Evolutionary conservation across 345 rosid genomes (phyloP), one percentile per base, ranked within the genome.

Genomic region (Boechera retrofracta): DNA sequence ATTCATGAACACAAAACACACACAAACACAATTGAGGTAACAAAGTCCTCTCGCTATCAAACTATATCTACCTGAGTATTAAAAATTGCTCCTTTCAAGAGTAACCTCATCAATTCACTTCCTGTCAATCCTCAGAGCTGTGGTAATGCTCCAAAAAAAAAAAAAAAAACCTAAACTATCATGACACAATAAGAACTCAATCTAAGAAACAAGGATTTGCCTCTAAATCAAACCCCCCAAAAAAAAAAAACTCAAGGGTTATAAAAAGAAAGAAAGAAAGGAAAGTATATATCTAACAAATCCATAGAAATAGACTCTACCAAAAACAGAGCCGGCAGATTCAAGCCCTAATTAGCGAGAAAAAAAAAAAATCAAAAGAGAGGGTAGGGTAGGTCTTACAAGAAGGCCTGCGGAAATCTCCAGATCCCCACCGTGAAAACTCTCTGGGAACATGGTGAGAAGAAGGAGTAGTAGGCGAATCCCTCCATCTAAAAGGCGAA

Each of bases 351-450:
- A 65, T 61, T 21, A 63, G 39, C 47, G 51, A 74, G 66, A 51
- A 10, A 13, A 0, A 4, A 33, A 42, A 7, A 47, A 1, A 31
- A 31, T 5, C 32, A 3, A 21, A 15, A 45, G n/a, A 42, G 51
- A 39, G 26, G 52, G 61, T 31, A 33, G 53, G 48, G 47, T 42
- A 24, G 62, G 47, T 26, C 82, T 69, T 61, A 95, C 99, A 94
- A 64, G 91, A 85, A 75, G 89, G 91, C 62, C 93, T 80, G 69
- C 97, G 92, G 71, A 89, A 87, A 56, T 96, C 97, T n/a, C 77
- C 77, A 64, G 96, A 79, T 71, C 86, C 96, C 86, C 88, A 86
- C 3, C 94, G 91, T 1, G 82, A 45, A 41, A 85, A 82, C 42
- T 85, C 91, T 11, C 94, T 87, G 5, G 86, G 71, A 57, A 53